phyloP scores from a whole-genome alignment of 495 filamentous ascomycete genomes.

The Penicillium angulare region DNA sequence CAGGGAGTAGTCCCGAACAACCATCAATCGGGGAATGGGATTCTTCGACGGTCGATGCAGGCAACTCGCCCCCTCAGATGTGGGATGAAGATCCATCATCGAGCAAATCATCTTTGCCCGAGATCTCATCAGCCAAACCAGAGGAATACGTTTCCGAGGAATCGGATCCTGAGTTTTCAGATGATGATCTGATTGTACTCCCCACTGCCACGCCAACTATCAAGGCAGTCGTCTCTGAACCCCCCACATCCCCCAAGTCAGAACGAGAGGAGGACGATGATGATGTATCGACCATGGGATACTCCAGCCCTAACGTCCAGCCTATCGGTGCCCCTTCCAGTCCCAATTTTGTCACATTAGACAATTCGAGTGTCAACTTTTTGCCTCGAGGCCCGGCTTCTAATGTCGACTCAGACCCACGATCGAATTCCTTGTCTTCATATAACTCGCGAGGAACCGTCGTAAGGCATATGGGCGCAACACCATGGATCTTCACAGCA shows the following conservation, averaged over 20 bases:
- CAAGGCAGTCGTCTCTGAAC: slow-evolving; percentile 38
- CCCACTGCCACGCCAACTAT: slow-evolving; percentile 41
- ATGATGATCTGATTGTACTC: slow-evolving; percentile 39
- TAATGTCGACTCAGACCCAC: slow-evolving; percentile 36
- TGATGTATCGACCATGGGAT: slow-evolving; percentile 23
- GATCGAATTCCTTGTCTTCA: slow-evolving; percentile 47
- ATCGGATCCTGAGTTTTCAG: slow-evolving; percentile 32
- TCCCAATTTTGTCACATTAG: slow-evolving; percentile 43
- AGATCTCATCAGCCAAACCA: slow-evolving; percentile 26
- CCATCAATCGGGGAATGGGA: slow-evolving; percentile 40
- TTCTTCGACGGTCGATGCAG: slow-evolving; percentile 39
- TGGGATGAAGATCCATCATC: slow-evolving; percentile 47
- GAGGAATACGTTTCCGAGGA: slow-evolving; percentile 19
- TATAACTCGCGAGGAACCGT: slow-evolving; percentile 52
- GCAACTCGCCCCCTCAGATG: slow-evolving; percentile 40
- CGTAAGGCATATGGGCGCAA: slow-evolving; percentile 35
- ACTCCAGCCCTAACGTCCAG: slow-evolving; percentile 45
- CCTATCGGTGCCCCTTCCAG: slow-evolving; percentile 45
- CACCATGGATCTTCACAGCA: slow-evolving; percentile 36
- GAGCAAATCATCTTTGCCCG: slow-evolving; percentile 44
- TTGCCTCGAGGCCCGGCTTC: slow-evolving; percentile 34
- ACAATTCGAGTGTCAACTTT: slow-evolving; percentile 45
- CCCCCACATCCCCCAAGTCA: slow-evolving; percentile 23
- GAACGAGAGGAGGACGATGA: neutral
- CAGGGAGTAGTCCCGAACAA: slow-evolving; percentile 30